Evolutionary conservation across 257 asterid species (phyloP).

Genomic region (Solanum paucissectum): DNA sequence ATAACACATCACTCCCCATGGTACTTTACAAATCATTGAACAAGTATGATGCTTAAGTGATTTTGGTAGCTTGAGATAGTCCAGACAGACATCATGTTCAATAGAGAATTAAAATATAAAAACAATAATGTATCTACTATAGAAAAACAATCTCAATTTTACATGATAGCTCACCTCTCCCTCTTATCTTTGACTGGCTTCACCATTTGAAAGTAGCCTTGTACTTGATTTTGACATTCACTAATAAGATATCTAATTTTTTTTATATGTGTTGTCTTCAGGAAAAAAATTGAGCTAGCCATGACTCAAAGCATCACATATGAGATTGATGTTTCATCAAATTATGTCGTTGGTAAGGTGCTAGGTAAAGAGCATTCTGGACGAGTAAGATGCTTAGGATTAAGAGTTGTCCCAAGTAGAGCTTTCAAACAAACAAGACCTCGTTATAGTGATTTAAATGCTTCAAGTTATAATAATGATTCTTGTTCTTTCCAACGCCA

Average conservation of each 20-base stretch:
- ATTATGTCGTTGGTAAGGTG: not conserved
- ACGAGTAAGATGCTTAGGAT: not conserved
- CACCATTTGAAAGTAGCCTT: too few species aligned
- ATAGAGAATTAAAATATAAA: too few species aligned
- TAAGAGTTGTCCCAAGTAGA: not conserved
- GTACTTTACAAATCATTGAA: too few species aligned
- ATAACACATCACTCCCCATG: too few species aligned
- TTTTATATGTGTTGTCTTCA: not conserved
- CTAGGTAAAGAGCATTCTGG: not conserved
- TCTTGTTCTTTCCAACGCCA: not conserved
- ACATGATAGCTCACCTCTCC: too few species aligned
- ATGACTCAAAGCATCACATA: not conserved
- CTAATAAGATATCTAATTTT: not conserved
- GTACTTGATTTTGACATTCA: too few species aligned
- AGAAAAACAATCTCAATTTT: too few species aligned
- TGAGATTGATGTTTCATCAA: not conserved
- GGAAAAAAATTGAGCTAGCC: not conserved
- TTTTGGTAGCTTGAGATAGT: too few species aligned
- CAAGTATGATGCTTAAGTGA: too few species aligned
- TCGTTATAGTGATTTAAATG: not conserved
- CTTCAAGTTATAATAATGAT: not conserved
- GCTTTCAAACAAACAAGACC: not conserved
- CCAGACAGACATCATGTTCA: too few species aligned
- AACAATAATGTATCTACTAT: too few species aligned
- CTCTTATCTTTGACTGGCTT: too few species aligned